Evolutionary conservation across 1,139 yeast species (phyloP).

Genomic region (Suhomyces chickasaworum): DNA sequence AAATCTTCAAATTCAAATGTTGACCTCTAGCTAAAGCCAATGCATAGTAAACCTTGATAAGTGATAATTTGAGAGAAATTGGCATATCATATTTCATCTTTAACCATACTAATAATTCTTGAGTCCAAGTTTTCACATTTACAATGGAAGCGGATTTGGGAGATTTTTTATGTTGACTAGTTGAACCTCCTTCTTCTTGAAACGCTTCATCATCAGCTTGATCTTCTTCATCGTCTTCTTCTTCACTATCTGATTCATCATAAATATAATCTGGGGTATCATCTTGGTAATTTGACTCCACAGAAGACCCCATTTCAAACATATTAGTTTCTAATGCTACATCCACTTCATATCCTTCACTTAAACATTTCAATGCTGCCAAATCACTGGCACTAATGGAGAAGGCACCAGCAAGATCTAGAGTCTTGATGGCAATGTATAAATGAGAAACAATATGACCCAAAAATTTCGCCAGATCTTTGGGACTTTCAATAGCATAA

Average conservation of each 20-base stretch:
- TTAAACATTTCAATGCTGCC: constrained; percentile 37
- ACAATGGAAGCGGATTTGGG: constrained; percentile 74
- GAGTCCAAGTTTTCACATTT: constrained; percentile 83
- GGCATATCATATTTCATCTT: constrained; percentile 86
- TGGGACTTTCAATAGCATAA: constrained; percentile 67
- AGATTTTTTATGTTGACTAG: constrained; percentile 55
- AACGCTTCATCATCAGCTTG: constrained; percentile 38
- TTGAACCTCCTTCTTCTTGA: constrained; percentile 42
- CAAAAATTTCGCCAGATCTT: constrained; percentile 72
- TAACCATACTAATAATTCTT: constrained; percentile 79
- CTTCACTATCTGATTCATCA: constrained; percentile 30
- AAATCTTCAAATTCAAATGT: constrained; percentile 58
- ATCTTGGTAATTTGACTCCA: constrained; percentile 17
- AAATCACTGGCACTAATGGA: constrained; percentile 68
- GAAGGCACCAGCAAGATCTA: constrained; percentile 74
- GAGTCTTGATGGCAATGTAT: constrained; percentile 73
- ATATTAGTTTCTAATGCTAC: constrained; percentile 58
- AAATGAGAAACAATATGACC: constrained; percentile 78
- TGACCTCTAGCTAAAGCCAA: constrained; percentile 79
- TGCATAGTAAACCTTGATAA: constrained; percentile 73
- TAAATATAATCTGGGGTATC: constrained; percentile 25
- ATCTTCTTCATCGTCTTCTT: constrained; percentile 38
- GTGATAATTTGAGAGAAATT: constrained; percentile 55
- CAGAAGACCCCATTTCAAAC: constrained; percentile 31
- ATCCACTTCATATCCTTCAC: constrained; percentile 42